A percentile compares a stretch with the other conserved stretches of the same genome.
These are phyloP conservation scores for Jamesozyma spencerorum DNA, from an alignment of 805 yeast genomes.

Conservation along the genomic window DNA sequence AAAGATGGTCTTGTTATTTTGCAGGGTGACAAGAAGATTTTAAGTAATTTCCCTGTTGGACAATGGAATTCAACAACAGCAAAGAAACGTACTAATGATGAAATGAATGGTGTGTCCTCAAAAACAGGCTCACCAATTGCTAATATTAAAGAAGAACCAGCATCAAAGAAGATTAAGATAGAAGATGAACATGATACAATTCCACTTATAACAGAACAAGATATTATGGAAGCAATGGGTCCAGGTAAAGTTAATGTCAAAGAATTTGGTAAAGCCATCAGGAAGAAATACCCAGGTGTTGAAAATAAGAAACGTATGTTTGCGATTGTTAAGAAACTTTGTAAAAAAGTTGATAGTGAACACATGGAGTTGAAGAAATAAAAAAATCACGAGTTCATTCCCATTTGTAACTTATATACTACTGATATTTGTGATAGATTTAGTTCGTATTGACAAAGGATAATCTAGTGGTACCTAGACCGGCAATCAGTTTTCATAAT, in stretches of 20 bases:
- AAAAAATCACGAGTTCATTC: background rate
- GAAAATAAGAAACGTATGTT: constrained; percentile 26
- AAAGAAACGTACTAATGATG: constrained; percentile 30
- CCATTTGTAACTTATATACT: background rate
- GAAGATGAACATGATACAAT: constrained; percentile 20
- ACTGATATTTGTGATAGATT: no score
- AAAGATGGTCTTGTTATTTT: constrained; percentile 51
- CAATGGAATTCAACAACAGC: constrained; percentile 67
- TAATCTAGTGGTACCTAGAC: no score
- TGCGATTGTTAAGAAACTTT: constrained; percentile 25
- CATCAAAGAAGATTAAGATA: constrained; percentile 34
- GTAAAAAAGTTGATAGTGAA: constrained; percentile 24
- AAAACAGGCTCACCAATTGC: constrained; percentile 1
- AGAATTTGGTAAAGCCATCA: constrained; percentile 51
- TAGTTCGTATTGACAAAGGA: no score
- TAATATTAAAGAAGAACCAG: constrained; percentile 13
- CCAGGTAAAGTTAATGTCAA: constrained; percentile 34
- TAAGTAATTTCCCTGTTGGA: constrained; percentile 64
- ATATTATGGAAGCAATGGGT: constrained; percentile 55
- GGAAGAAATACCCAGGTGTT: constrained; percentile 40
- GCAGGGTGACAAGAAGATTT: constrained; percentile 51
- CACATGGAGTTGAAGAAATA: constrained; percentile 25
- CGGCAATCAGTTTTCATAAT: no score
- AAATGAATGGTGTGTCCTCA: background rate
- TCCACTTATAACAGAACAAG: constrained; percentile 54